Evolutionary conservation across 495 filamentous ascomycete species (phyloP), one percentile per base, ranked within the genome.

Genomic region (Podospora bellae-mahoneyi): DNA sequence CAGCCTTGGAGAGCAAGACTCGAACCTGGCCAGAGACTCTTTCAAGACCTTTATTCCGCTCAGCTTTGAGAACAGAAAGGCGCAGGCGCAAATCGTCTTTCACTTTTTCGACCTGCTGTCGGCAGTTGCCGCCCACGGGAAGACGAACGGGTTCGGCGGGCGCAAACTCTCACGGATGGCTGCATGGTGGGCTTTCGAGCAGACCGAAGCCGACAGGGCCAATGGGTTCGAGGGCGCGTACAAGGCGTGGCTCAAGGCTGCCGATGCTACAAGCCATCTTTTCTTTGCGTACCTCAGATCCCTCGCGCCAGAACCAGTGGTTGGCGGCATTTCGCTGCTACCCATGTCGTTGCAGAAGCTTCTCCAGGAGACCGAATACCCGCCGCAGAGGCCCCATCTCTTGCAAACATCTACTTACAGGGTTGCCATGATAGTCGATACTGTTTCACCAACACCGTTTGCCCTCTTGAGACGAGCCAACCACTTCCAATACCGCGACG

Each of bases 121-220:
- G 28, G 93, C 96, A 0, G 81, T 88, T 70, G 86, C 86, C 16
- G 87, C 87, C 28, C 91, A 97, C 74, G 92, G 91, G 53, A 98
- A 98, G 79, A 89, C 85, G 15, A 99, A 99, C 79, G 95, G 95
- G 9, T 85, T 98, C 67, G 92, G 93, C 63, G 95, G 96, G 5
- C 86, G 96, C 61, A 98, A 99, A 78, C 84, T 99, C 48, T 98
- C 95, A 5, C 86, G 95, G 67, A 91, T 97, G 81, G 95, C 96
- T 32, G 93, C 94, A 66, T 99, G 95, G 95, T 99, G 95, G 95
- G 94, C 95, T 0, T 99, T 99, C 78, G 96, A 97, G 74, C 91
- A 95, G 70, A 84, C 77, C 15, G 94, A 98, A 70, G 84, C 77
- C 13, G 94, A 98, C 73, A 84, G 84, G 10, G 90, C 89, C 62